Evolutionary conservation across 331 rosid genomes (phyloP).

Genomic region (Malus hybrid): DNA sequence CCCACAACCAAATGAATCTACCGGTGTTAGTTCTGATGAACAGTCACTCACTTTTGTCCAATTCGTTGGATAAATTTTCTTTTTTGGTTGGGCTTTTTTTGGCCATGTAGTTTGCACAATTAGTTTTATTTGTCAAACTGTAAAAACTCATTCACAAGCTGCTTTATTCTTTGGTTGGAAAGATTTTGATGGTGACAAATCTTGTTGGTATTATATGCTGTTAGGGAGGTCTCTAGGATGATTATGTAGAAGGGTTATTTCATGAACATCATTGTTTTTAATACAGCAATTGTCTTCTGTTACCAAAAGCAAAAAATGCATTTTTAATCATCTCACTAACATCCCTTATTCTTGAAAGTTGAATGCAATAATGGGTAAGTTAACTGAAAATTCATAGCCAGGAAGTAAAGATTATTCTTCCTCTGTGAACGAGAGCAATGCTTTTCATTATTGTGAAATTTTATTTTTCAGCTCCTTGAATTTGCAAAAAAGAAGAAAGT

Average conservation of each 20-base stretch:
- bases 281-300: neutral
- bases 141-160: neutral
- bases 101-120: constrained; percentile 4
- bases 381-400: neutral
- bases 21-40: too few species aligned
- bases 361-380: neutral
- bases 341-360: neutral
- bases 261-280: neutral
- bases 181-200: neutral
- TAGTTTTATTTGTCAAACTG: neutral
- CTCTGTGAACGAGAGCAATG: neutral
- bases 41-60: neutral
- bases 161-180: neutral
- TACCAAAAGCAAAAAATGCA: neutral
- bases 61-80: neutral
- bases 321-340: neutral
- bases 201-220: neutral
- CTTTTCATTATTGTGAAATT: constrained; percentile 22
- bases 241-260: neutral
- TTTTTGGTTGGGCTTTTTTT: neutral
- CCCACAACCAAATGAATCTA: too few species aligned
- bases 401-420: neutral
- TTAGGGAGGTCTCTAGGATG: neutral
- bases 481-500: constrained; percentile 76
- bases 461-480: constrained; percentile 53